phyloP scores from a whole-genome alignment of 2,329 filamentous ascomycete species.

The Cercospora zeina region DNA sequence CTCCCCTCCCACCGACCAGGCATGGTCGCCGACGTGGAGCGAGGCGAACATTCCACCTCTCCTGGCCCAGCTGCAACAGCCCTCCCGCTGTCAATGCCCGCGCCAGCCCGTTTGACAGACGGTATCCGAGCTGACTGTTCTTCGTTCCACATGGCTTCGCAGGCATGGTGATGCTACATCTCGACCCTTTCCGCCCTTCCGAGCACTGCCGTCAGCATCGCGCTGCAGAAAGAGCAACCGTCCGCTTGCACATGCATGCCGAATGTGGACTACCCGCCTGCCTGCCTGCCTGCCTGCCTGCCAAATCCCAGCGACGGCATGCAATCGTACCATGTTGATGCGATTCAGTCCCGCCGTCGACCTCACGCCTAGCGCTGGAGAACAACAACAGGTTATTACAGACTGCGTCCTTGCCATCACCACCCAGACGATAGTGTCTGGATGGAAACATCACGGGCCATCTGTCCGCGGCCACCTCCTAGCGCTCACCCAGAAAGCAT shows the following conservation, averaged over 20 bases:
- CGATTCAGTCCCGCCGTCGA: no score
- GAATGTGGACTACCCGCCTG: neutral
- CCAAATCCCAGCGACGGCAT: neutral
- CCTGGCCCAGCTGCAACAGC: neutral
- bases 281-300: neutral
- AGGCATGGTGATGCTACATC: slow-evolving; percentile 15
- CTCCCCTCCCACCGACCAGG: neutral
- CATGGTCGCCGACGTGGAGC: neutral
- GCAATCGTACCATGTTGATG: no score
- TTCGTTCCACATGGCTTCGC: slow-evolving; percentile 6
- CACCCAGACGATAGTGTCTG: no score
- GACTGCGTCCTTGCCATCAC: no score
- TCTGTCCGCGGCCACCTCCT: no score
- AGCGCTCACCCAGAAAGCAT: neutral
- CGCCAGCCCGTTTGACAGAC: neutral
- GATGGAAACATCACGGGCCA: neutral
- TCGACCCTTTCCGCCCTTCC: neutral
- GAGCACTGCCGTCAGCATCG: neutral
- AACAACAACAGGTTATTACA: no score
- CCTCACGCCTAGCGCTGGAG: no score
- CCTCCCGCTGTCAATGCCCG: neutral
- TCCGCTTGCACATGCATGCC: neutral
- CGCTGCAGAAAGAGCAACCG: neutral
- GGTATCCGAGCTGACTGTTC: neutral
- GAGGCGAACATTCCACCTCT: neutral